Conservation (phyloP, 441 rosid species). For the Pelargonium fulgidum region DNA sequence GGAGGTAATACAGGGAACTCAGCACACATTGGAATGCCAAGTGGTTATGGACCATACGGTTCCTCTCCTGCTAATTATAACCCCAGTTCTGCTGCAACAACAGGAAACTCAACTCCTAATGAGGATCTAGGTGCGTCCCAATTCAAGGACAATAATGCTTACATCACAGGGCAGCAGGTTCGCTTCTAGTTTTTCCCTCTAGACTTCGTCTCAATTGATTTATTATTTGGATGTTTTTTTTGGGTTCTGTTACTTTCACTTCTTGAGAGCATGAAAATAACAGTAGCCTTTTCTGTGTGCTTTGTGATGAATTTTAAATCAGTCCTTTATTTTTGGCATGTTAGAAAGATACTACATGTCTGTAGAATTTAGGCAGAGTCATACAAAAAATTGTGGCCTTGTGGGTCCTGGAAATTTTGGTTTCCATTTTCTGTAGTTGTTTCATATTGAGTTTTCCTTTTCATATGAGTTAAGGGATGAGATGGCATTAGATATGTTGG, state of each 20-base stretch:
- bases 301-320: too few species aligned
- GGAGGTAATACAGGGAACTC: constrained; percentile 63
- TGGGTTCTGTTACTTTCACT: neutral
- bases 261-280: neutral
- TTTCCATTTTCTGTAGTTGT: too few species aligned
- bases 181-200: constrained; percentile 16
- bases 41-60: constrained; percentile 73
- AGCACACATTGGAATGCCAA: constrained; percentile 64
- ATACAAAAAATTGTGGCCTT: neutral
- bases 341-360: too few species aligned
- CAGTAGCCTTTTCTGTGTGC: too few species aligned
- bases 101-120: constrained; percentile 60
- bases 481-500: too few species aligned
- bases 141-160: constrained; percentile 72
- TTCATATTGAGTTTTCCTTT: too few species aligned
- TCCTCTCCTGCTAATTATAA: constrained; percentile 69
- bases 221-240: constrained; percentile 1
- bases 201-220: constrained; percentile 10
- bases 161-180: constrained; percentile 73
- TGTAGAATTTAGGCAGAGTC: neutral
- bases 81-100: constrained; percentile 50
- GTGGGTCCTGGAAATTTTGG: too few species aligned
- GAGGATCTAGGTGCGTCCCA: constrained; percentile 75
- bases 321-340: neutral
- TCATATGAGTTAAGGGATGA: too few species aligned